Evolutionary conservation across 2,329 filamentous ascomycete genomes (phyloP).

Genomic region (Sclerotinia spermophila): DNA sequence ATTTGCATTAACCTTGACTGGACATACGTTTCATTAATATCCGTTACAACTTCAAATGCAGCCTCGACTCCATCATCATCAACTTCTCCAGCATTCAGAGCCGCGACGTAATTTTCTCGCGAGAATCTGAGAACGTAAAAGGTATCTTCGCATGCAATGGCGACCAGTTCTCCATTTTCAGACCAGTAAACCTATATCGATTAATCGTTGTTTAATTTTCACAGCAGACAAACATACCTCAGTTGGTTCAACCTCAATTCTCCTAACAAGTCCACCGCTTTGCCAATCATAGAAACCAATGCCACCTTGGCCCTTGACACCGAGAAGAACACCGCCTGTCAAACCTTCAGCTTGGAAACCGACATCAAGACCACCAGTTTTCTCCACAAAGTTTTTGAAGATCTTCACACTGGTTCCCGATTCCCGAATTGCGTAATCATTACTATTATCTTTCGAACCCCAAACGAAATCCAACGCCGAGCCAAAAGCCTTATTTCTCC

Average conservation of each 20-base stretch:
- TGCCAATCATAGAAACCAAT: slow-evolving; percentile 98
- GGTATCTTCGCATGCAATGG: slow-evolving; percentile 89
- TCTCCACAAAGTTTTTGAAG: slow-evolving; percentile 97
- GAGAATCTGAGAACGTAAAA: slow-evolving; percentile 94
- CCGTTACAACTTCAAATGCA: slow-evolving; percentile 93
- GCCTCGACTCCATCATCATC: slow-evolving; percentile 88
- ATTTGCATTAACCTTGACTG: neutral
- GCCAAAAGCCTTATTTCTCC: slow-evolving; percentile 96
- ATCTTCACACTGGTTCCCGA: slow-evolving; percentile 92
- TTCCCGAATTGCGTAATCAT: slow-evolving; percentile 96
- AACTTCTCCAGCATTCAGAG: slow-evolving; percentile 73
- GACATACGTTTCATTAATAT: slow-evolving; percentile 79
- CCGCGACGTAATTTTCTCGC: slow-evolving; percentile 80
- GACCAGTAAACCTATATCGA: slow-evolving; percentile 81
- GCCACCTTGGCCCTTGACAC: slow-evolving; percentile 91
- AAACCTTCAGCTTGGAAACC: slow-evolving; percentile 93
- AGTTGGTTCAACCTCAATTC: slow-evolving; percentile 77
- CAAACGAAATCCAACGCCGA: slow-evolving; percentile 94
- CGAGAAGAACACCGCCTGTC: slow-evolving; percentile 82
- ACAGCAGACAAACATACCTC: slow-evolving; percentile 26
- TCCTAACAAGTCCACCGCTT: slow-evolving; percentile 78
- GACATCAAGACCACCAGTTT: slow-evolving; percentile 82
- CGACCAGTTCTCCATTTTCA: slow-evolving; percentile 88
- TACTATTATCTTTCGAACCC: slow-evolving; percentile 96
- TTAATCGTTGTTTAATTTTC: slow-evolving; percentile 14